Conservation (phyloP, 352 stramenopile genomes). For the Phytopythium litorale region DNA sequence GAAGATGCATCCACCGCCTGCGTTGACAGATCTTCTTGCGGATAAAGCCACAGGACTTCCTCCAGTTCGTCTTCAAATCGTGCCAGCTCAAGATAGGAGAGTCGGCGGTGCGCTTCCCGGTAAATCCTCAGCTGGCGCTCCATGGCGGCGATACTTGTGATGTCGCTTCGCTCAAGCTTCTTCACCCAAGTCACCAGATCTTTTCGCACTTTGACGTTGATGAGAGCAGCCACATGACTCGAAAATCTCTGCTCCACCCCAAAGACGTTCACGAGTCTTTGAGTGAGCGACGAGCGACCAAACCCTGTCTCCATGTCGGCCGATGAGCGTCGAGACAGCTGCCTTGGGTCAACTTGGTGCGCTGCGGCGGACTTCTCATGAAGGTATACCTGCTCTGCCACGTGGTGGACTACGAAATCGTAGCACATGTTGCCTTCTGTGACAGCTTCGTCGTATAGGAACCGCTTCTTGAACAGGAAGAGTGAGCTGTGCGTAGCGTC, state of each 20-base stretch:
- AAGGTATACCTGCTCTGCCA: constrained; percentile 58
- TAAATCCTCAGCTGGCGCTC: constrained; percentile 31
- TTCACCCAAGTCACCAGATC: constrained; percentile 51
- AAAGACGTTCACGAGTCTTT: constrained; percentile 52
- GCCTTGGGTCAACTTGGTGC: not conserved
- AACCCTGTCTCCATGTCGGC: not conserved
- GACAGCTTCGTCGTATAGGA: constrained; percentile 79
- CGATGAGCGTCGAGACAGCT: not conserved
- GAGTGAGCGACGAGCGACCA: constrained; percentile 9
- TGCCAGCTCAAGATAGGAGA: constrained; percentile 23
- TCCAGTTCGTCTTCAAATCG: constrained; percentile 29
- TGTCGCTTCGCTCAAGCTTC: constrained; percentile 54
- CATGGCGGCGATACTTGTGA: constrained; percentile 50
- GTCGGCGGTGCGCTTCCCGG: constrained; percentile 21
- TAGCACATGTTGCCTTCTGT: constrained; percentile 81
- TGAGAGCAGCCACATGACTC: constrained; percentile 43
- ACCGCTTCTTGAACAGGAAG: constrained; percentile 50
- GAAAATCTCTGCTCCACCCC: constrained; percentile 58
- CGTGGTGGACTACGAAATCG: constrained; percentile 69
- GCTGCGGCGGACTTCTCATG: constrained; percentile 49
- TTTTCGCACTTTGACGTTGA: constrained; percentile 42
- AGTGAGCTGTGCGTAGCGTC: constrained; percentile 58
- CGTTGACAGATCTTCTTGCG: not conserved
- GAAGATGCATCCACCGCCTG: not conserved
- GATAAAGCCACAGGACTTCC: constrained; percentile 2